Percentiles rank a stretch among this genome's conserved stretches.
phyloP scores from a whole-genome alignment of 2,329 filamentous ascomycete genomes.

The Monosporascus sp. region DNA sequence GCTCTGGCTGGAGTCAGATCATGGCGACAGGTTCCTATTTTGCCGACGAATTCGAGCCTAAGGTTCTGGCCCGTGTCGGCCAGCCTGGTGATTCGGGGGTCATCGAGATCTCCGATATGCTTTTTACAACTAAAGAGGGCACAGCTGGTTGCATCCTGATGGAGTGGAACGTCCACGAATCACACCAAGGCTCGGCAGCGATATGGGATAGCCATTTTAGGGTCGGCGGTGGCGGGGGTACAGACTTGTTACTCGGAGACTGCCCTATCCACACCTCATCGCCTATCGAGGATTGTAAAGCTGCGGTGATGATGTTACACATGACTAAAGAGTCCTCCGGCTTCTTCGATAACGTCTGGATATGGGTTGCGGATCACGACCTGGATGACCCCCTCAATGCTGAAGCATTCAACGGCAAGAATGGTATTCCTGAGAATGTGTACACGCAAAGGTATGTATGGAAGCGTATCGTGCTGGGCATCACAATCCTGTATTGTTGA shows the following conservation, averaged over 20 bases:
- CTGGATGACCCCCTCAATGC: conserved; percentile 10
- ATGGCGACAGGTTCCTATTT: conserved; percentile 55
- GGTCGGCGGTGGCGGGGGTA: conserved; percentile 64
- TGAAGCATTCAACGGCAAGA: conserved; percentile 1
- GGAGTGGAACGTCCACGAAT: conserved; percentile 64
- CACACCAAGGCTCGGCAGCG: conserved; percentile 35
- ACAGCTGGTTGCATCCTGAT: conserved; percentile 65
- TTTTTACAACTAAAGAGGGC: conserved; percentile 61
- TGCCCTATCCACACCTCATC: conserved; percentile 43
- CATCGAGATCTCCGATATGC: conserved; percentile 65
- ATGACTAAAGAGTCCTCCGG: conserved; percentile 39
- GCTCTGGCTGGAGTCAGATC: conserved; percentile 66
- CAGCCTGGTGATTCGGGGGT: conserved; percentile 52
- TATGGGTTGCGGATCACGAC: conserved; percentile 65
- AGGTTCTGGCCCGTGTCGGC: conserved; percentile 62
- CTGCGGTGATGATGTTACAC: conserved; percentile 48
- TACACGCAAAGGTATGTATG: too few relatives aligned
- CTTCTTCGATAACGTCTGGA: conserved; percentile 52
- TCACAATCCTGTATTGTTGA: too few relatives aligned
- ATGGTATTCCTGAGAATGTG: neutral
- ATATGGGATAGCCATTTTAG: conserved; percentile 63
- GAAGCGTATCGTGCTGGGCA: too few relatives aligned
- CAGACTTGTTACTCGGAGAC: conserved; percentile 55
- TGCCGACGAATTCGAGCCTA: conserved; percentile 52
- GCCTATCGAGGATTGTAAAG: conserved; percentile 52